These are phyloP conservation scores for Castanospermum australe DNA, from an alignment of 306 rosid genomes.

Conservation along the genomic window DNA sequence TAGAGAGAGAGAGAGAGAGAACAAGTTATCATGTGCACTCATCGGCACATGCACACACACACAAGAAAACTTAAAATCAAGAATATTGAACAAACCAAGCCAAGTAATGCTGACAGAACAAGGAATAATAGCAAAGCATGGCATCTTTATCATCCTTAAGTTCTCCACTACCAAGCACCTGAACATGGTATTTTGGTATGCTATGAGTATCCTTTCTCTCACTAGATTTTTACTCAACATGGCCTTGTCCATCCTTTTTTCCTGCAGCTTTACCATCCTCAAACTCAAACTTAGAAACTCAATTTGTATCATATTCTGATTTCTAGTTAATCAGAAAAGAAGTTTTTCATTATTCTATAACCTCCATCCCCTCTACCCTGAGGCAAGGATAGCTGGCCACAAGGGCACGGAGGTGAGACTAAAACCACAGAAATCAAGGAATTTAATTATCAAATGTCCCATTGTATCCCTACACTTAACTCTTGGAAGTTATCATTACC, in stretches of 20 bases:
- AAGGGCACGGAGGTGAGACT: background rate
- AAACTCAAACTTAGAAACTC: constrained; percentile 11
- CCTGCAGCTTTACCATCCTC: constrained; percentile 20
- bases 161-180: background rate
- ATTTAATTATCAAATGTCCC: background rate
- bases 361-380: background rate
- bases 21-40: background rate
- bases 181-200: background rate
- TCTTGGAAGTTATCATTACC: constrained; percentile 3
- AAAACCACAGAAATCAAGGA: background rate
- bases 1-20: background rate
- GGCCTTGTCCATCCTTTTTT: constrained; percentile 1
- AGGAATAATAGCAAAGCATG: background rate
- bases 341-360: background rate
- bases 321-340: background rate
- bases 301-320: constrained; percentile 10
- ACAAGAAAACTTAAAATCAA: background rate
- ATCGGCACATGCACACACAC: background rate
- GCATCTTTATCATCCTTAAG: background rate
- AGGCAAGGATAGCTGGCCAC: background rate
- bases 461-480: background rate
- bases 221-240: background rate
- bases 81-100: constrained; percentile 15
- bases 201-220: background rate
- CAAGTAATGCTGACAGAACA: background rate